Evolutionary conservation across 345 rosid genomes (phyloP), one percentile per base, ranked within the genome.

Genomic region (Melastoma malabathricum): DNA sequence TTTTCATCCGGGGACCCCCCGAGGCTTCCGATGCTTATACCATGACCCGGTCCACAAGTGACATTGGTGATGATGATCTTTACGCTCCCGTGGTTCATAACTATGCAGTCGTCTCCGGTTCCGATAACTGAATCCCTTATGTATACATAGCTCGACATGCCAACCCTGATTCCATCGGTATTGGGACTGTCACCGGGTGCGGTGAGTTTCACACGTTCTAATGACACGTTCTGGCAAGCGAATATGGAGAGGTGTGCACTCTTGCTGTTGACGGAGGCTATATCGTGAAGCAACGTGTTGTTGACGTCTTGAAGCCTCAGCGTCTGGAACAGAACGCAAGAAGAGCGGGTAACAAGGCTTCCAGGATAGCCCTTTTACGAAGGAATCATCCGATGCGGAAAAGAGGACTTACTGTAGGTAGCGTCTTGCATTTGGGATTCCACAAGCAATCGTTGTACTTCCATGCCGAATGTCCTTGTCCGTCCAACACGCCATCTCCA

Each of bases 61-160:
- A 80, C 64, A 0, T 68, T 47, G 15, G 59, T 51, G 10, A 83
- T 56, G 34, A 57, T 53, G 20, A 75, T 57, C 51, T 66, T 63
- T n/a, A 54, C 22, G 6, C 65, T 57, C 12, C 77, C 78, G 19
- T 70, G 74, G 3, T 70, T 67, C 22, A 80, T 61, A 0, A 80
- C 65, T 0, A 77, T 58, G 51, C 87, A 83, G 27, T 83, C 87
- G 15, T 80, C 92, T 10, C 87, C 81, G 8, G 87, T 77, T 13
- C 51, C 66, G 4, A 83, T 75, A 23, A 9, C 34, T 0, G 79
- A 71, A 22, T 71, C 58, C 4, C 54, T 50, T 38, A 80, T 44
- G 1, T 34, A 38, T 13, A 79, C 50, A 34, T 54, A 45, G 8
- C 60, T 59, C 10, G 82, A 72, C 14, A 54, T 47, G 4, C 58